Evolutionary conservation across 371 early-diverging fungal genomes (phyloP), one percentile per base, ranked within the genome.

Genomic region (Mortierella sp.): DNA sequence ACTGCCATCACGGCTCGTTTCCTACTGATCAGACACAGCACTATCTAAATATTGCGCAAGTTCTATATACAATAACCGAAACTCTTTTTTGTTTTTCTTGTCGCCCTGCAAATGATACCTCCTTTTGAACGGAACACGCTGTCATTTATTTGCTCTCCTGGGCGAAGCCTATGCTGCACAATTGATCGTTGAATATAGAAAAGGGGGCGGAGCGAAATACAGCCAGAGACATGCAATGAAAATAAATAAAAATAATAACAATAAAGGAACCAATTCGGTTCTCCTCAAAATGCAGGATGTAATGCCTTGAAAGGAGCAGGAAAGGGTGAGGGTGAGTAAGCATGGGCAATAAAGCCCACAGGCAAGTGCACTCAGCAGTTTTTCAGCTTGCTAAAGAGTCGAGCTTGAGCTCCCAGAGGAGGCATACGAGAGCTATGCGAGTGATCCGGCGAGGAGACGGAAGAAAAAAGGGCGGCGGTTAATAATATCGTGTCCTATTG

Each of bases 251-350:
- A 28, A 55, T 49, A 49, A 62, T 22, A 61, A 22, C 28, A 54
- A 54, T 3, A 35, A 64, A 22, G 68, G 61, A 61, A 47, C 37
- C 60, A 61, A 10, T 12, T 28, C 11, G 69, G 62, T 49, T 52
- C 69, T 69, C 69, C 69, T 62, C 67, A n/a, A 67, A 67, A 67
- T 10, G 14, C 55, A 55, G 55, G 55, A 67, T 55, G 16, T 37
- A 60, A 37, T 60, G 60, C 35, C 18, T 60, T 26, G 22, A 28
- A 43, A 58, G 67, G 67, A 67, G 59, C 43, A 45, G 39, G 10
- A 30, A 45, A 64, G 52, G 37, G 66, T 35, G 66, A 66, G 43
- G 32, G 24, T 32, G 57, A 24, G 30, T 40, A 35, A 66, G 39
- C 20, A 28, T 39, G 57, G 26, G 32, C 16, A 39, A 24, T 12